Base-by-base conservation (phyloP, 2,329 filamentous ascomycete species). In the Penicillium sp. region DNA sequence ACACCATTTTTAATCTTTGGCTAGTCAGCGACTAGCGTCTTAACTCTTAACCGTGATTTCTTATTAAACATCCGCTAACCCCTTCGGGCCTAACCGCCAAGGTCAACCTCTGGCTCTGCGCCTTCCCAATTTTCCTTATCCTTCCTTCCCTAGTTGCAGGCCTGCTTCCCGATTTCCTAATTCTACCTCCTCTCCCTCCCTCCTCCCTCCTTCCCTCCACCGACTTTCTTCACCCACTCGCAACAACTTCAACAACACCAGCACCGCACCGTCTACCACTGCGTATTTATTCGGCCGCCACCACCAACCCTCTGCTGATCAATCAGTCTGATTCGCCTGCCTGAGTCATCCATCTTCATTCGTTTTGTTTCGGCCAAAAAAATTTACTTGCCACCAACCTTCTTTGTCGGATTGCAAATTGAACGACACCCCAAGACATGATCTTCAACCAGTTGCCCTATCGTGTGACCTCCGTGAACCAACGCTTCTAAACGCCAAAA, bases 391-490 rank as follows among this genome's bases (percentile, higher is more conserved):
- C 40, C 40, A 23, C 11, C 20, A 12, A 43, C 18, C 20, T 12
- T 43, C 18, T 43, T 30, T 45, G 26, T 33, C 28, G n/a, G 4
- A 47, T 47, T 53, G n/a, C 2, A 53, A 53, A 26, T 35, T 16
- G 20, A 52, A 35, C 42, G 40, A 47, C 28, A 18, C 33, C 24
- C 18, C 51, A 53, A 46, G 42, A 47, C 42, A 53, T 47, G 51
- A 47, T 9, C n/a, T 53, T 24, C 28, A 12, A 23, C 6, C 21
- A 47, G 42, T n/a, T 16, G 21, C 24, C 40, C 40, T 52, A 52
- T 20, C 23, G 49, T 23, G 38, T 52, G 50, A 52, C 50, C 8
- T 28, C n/a, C 18, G 5, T 33, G 49, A 52, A 26, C 8, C 28
- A 7, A 23, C 42, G 11, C 20, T 9, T 33, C 33, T 20, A 24